Percentiles rank a stretch among this genome's conserved stretches.
Evolutionary conservation across 495 filamentous ascomycete genomes (phyloP).

Genomic region (Saxophila tyrrhenica): DNA sequence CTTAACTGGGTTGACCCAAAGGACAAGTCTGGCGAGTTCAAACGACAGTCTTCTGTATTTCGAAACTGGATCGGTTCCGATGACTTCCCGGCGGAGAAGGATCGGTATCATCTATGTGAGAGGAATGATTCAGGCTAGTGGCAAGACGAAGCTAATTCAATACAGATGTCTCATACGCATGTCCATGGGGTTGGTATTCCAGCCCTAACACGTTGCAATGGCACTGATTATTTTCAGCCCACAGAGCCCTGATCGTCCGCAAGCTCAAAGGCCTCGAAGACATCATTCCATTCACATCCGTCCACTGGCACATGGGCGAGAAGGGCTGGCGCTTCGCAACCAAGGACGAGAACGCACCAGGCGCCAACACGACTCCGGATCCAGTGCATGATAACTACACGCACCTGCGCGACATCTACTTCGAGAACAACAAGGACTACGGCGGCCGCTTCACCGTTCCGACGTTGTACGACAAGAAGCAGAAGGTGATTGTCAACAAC

Average conservation of each 20-base stretch:
- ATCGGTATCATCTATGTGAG: slow-evolving; percentile 51
- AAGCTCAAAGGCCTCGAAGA: slow-evolving; percentile 59
- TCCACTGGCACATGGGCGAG: slow-evolving; percentile 56
- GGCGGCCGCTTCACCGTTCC: slow-evolving; percentile 70
- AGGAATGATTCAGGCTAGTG: not conserved
- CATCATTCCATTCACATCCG: slow-evolving; percentile 51
- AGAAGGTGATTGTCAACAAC: slow-evolving; percentile 66
- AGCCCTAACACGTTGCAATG: not conserved
- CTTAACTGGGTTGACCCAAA: slow-evolving; percentile 59
- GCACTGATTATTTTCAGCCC: slow-evolving; percentile 40
- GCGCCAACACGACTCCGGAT: slow-evolving; percentile 46
- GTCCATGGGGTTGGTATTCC: slow-evolving; percentile 48
- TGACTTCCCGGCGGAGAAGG: slow-evolving; percentile 56
- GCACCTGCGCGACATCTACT: slow-evolving; percentile 61
- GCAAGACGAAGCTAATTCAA: not conserved
- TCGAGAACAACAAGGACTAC: slow-evolving; percentile 55
- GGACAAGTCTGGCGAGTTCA: slow-evolving; percentile 74
- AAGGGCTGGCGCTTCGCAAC: slow-evolving; percentile 40
- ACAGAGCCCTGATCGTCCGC: slow-evolving; percentile 54
- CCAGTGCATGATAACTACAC: slow-evolving; percentile 50
- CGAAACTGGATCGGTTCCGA: slow-evolving; percentile 37
- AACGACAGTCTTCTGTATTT: slow-evolving; percentile 42
- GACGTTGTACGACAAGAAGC: slow-evolving; percentile 63
- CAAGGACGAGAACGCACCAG: slow-evolving; percentile 31
- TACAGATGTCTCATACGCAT: slow-evolving; percentile 55